A percentile compares a stretch with the other conserved stretches of the same genome.
phyloP scores from a whole-genome alignment of 768 basidiomycete genomes.

The Phlebiopsis flavidoalba region DNA sequence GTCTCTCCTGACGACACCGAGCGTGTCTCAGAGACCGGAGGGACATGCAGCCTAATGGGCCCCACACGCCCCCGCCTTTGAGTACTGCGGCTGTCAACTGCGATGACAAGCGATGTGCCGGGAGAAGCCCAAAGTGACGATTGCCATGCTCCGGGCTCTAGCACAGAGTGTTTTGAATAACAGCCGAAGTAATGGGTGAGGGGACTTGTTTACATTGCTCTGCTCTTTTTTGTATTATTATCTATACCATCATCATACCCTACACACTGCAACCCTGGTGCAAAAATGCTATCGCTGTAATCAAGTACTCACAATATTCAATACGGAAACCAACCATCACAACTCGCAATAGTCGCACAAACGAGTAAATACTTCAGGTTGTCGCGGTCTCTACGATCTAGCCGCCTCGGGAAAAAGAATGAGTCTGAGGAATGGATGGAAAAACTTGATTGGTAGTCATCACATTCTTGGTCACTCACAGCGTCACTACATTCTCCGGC shows the following conservation, averaged over 20 bases:
- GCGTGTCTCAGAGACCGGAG: slow-evolving; percentile 15
- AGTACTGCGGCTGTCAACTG: slow-evolving; percentile 32
- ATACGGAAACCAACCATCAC: no score
- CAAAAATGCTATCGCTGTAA: not conserved
- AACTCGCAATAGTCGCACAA: no score
- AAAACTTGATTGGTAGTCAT: no score
- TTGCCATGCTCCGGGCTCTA: slow-evolving; percentile 61
- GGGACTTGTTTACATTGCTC: not conserved
- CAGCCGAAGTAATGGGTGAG: slow-evolving; percentile 2
- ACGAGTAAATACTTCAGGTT: no score
- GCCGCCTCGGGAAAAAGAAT: no score
- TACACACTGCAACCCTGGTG: not conserved
- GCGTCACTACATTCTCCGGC: no score
- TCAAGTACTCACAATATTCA: no score
- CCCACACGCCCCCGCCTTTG: slow-evolving; percentile 37
- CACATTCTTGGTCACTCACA: no score
- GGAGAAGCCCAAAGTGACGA: slow-evolving; percentile 44
- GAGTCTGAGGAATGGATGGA: no score
- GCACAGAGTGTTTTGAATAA: slow-evolving; percentile 45
- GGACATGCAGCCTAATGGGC: slow-evolving; percentile 2
- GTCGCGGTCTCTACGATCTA: no score
- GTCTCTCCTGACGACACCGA: slow-evolving; percentile 29
- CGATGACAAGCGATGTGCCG: slow-evolving; percentile 32
- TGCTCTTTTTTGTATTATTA: not conserved
- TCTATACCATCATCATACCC: slow-evolving; percentile 5